Base-by-base conservation (phyloP, 108 stramenopile genomes). In the Mayamaea pseudoterrestris region DNA sequence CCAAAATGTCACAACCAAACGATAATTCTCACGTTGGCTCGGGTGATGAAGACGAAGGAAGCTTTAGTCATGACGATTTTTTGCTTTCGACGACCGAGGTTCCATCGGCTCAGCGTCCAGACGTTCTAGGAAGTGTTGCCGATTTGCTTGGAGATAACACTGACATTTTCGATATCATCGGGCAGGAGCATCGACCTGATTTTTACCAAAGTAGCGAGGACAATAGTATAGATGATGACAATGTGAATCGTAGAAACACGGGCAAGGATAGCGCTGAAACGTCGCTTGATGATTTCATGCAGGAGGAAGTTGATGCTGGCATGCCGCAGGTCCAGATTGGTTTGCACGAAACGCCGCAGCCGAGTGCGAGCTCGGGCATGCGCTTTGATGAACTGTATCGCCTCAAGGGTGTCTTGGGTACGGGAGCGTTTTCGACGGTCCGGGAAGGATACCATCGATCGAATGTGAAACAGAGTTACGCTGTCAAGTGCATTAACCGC, bases 361-460 rank as follows among this genome's bases (percentile, higher is more conserved):
- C 70, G 17, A 49, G 46, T 32, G 57, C 74, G 16, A 42, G 34
- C 12, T 71, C 69, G 28, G 78, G 78, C 6, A 73, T 62, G 61
- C 61, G 68, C 1, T 80, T 80, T 56, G 74, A 80, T 47, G 78
- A 80, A 29, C 47, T 80, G 0, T 80, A 80, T 56, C 55, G 67
- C 18, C 39, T 80, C 42, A 63, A 60, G 25, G 65, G 65, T 35
- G 74, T 75, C 52, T 76, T 89, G 34, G 86, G 86, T 35, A 73
- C 58, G n/a, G 86, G 86, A 41, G 86, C 86, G 47, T 89, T 89
- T 61, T 81, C 79, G 6, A 78, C 74, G 6, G 86, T 89, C 8
- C 69, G 76, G 29, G 59, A 71, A 48, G 81, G 78, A 27, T 65
- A 23, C 14, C 78, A 78, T 55, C 66, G 65, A 27, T 53, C 60